Conservation (phyloP, 257 asterid species). For the Solanum acaule region DNA sequence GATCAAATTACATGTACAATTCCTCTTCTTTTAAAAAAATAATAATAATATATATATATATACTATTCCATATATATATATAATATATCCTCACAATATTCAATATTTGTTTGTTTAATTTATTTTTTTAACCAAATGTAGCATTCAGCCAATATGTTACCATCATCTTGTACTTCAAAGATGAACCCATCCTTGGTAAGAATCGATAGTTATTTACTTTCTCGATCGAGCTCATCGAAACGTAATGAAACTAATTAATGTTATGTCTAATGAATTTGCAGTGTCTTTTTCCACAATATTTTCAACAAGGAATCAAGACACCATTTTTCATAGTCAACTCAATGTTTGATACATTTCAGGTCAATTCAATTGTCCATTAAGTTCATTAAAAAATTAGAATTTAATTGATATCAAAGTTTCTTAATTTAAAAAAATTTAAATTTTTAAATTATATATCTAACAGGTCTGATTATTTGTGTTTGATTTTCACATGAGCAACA, state of each 20-base stretch:
- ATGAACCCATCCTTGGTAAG: not conserved
- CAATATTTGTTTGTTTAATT: not conserved
- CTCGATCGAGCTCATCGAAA: not conserved
- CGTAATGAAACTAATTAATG: not conserved
- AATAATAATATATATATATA: no score
- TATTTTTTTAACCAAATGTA: not conserved
- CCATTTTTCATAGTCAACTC: not conserved
- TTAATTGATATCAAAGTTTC: not conserved
- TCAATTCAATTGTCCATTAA: not conserved
- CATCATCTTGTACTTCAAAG: not conserved
- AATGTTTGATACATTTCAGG: not conserved
- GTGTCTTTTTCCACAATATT: not conserved
- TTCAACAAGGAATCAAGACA: not conserved
- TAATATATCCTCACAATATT: not conserved
- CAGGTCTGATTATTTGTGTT: not conserved
- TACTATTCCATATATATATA: no score
- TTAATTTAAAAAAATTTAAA: not conserved
- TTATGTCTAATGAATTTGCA: not conserved
- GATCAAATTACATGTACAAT: not conserved
- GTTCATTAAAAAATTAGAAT: not conserved
- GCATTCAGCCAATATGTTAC: not conserved
- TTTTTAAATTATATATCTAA: not conserved
- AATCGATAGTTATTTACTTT: not conserved
- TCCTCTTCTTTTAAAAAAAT: no score
- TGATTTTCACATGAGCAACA: not conserved